Evolutionary conservation across 1,284 basidiomycete species (phyloP), one percentile per base, ranked within the genome.

Genomic region (Tilletia setariae): DNA sequence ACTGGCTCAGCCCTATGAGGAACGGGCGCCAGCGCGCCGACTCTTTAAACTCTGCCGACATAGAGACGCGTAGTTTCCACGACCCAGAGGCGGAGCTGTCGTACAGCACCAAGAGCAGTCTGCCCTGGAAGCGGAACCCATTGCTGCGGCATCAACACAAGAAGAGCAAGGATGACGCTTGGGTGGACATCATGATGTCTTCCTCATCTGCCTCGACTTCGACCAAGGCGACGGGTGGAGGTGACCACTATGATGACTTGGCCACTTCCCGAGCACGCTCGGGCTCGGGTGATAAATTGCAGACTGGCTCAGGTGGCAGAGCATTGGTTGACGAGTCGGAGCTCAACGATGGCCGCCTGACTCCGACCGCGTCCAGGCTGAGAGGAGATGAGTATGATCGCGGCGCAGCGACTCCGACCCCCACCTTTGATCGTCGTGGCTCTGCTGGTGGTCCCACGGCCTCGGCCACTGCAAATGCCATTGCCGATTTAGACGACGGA

Each of bases 101-200:
- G 15, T n/a, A 25, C 23, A 8, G 9, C 47, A 49, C n/a, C 23
- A 49, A 49, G 23, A 25, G n/a, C 47, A 25, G 47, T 19, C 9
- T 19, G 32, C 56, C 28, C 11, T 56, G 49, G 56, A 59, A 49
- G n/a, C 28, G 30, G 7, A n/a, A 42, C n/a, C 59, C 43, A 30
- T 15, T 32, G 30, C 11, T 68, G 40, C 30, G 67, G 21, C 72
- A 66, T 13, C 62, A 65, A 2, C 49, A 65, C 9, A 67, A 70
- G 62, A 53, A 66, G 46, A 67, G 62, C 23, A 67, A 67, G 42
- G 73, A 70, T 0, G 76, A 78, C 47, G 67, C 72, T 1, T 79
- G 78, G 78, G 65, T 79, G 47, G 78, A 79, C 63, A 71, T 79
- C 47, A 21, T 76, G 65, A 61, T 76, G 44, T 70, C 51, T 56